Percentiles rank a stretch among this genome's conserved stretches.
These are phyloP conservation scores for Pochonia chlamydosporia DNA, from an alignment of 2,329 filamentous ascomycete species.

Conservation along the genomic window DNA sequence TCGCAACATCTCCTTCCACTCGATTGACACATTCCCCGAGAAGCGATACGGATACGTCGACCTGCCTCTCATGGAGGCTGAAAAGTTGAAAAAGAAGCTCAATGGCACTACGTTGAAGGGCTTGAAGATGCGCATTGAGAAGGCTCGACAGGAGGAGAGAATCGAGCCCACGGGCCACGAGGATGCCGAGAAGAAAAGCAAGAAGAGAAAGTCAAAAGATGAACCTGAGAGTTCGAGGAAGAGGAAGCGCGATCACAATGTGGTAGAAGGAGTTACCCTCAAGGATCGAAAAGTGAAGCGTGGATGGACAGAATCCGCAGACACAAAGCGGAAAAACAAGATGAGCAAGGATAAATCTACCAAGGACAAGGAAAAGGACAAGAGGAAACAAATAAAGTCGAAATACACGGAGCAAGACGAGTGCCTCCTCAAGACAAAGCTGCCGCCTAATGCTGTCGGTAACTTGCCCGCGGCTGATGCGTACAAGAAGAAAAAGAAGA, in stretches of 20 bases:
- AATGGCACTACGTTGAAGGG: conserved; percentile 83
- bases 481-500: conserved; percentile 48
- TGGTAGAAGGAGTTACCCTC: conserved; percentile 63
- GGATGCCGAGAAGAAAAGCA: conserved; percentile 20
- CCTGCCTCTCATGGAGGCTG: conserved; percentile 72
- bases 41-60: conserved; percentile 87
- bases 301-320: conserved; percentile 73
- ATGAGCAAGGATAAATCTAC: conserved; percentile 42
- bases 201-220: conserved; percentile 26
- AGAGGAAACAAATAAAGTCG: conserved; percentile 58
- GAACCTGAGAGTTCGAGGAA: conserved; percentile 34
- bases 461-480: conserved; percentile 35
- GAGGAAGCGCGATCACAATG: conserved; percentile 44
- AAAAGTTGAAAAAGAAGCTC: conserved; percentile 87
- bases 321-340: conserved; percentile 41
- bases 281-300: conserved; percentile 76
- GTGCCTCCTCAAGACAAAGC: conserved; percentile 75
- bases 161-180: conserved; percentile 26
- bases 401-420: conserved; percentile 78
- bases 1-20: conserved; percentile 82
- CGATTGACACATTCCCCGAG: conserved; percentile 81
- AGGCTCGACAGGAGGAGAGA: conserved; percentile 58
- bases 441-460: conserved; percentile 47
- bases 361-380: conserved; percentile 42
- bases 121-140: conserved; percentile 76